phyloP scores from a whole-genome alignment of 148 eudicot genomes.

The Rheum nobile region DNA sequence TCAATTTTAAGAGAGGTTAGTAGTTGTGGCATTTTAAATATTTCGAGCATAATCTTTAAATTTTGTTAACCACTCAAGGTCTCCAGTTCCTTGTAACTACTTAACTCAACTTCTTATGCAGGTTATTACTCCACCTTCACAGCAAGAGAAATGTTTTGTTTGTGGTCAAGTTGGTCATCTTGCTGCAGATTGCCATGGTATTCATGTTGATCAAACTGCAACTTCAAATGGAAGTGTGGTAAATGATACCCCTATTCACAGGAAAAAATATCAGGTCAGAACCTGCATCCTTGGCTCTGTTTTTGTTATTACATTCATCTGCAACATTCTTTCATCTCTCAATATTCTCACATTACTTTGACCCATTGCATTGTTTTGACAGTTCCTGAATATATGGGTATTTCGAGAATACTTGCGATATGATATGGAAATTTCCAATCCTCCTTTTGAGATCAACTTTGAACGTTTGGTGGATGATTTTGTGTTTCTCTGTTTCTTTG shows the following conservation, averaged over 20 bases:
- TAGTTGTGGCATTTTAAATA: slow-evolving; percentile 8
- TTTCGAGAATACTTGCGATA: slow-evolving; percentile 86
- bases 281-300: background rate
- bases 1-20: slow-evolving; percentile 95
- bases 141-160: slow-evolving; percentile 78
- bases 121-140: slow-evolving; percentile 76
- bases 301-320: background rate
- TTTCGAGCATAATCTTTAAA: background rate
- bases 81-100: background rate
- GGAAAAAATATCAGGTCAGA: slow-evolving; percentile 90
- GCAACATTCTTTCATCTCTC: background rate
- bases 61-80: background rate
- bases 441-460: slow-evolving; percentile 67
- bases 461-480: slow-evolving; percentile 93
- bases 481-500: slow-evolving; percentile 91
- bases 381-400: slow-evolving; percentile 92
- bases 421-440: slow-evolving; percentile 64
- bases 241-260: slow-evolving; percentile 59
- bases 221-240: slow-evolving; percentile 31
- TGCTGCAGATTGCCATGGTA: slow-evolving; percentile 95
- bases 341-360: background rate
- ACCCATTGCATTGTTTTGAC: slow-evolving; percentile 15
- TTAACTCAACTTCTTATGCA: slow-evolving; percentile 9
- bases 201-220: slow-evolving; percentile 29
- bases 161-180: slow-evolving; percentile 93